Evolutionary conservation across 2,329 filamentous ascomycete genomes (phyloP), one percentile per base, ranked within the genome.

Genomic region (Xenosphaeropsis pyriputrescens): DNA sequence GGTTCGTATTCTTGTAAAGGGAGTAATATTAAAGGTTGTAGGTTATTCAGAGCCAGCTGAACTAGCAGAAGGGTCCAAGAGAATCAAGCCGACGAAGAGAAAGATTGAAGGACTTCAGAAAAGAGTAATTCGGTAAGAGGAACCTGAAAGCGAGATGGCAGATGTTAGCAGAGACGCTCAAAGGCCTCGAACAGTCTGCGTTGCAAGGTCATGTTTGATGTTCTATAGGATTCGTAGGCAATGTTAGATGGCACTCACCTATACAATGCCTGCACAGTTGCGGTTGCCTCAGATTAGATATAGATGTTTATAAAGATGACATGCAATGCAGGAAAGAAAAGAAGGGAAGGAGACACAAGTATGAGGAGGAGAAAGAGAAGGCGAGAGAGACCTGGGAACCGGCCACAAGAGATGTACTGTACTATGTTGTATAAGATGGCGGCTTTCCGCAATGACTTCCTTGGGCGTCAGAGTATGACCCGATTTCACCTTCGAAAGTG

Each of bases 1-100:
- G 41, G 39, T 39, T 34, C 32, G 37, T 34, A 39, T 26, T 26
- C 8, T 26, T 26, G 4, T 9, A 26, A 26, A 26, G 8, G 18
- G 8, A 26, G 34, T 29, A 18, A 36, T 46, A 51, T 50, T 47
- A 50, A 46, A 44, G 35, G 34, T 6, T 11, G 8, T 11, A 9
- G 8, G 22, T 26, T 46, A 52, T 54, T 51, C 53, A 56, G 53
- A 54, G 48, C 53, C 53, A 47, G 53, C 53, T 55, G 53, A 55
- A 48, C 39, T 47, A 47, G 51, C 45, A 48, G 16, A 16, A 34
- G 15, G 33, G 8, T 35, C 18, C 33, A 36, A 37, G 29, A 17
- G 37, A 34, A 18, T 26, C 22, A 17, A 18, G 8, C 18, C 32
- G 39, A 33, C 37, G 29, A 39, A 18, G 15, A 34, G 29, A 39